Evolutionary conservation across 345 rosid genomes (phyloP), one percentile per base, ranked within the genome.

Genomic region (Streptanthus diversifolius): DNA sequence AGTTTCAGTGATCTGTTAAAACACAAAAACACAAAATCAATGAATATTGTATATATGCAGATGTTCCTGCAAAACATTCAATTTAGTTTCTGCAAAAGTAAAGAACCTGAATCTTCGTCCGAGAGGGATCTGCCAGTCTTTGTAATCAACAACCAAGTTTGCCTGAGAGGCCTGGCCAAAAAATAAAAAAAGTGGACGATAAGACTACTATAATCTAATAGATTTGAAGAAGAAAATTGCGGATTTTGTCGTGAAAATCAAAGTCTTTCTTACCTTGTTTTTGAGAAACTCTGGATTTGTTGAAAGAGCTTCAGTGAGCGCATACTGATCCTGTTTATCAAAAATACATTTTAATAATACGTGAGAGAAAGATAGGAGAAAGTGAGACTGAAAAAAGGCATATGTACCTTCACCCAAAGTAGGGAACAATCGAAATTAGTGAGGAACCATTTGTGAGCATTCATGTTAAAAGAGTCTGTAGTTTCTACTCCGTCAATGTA

Each of bases 51-150:
- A 8, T 44, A 33, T 36, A 19, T 33, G 33, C n/a, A 54, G 2
- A 32, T 56, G 39, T 8, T 55, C 43, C 32, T 18, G 4, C 3
- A 3, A 29, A 49, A 74, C 27, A 27, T 66, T 0, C 6, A 10
- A 14, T 11, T n/a, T 5, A 5, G 3, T 56, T 57, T 27, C 14
- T 32, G 27, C 1, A 0, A 62, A 53, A 70, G 35, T 41, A 45
- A 63, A 76, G 15, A 64, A 93, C 98, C 98, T 89, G 78, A 93
- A 93, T 35, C 98, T 85, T 44, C 97, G 89, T 30, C 97, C 97
- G 40, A 93, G 98, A 79, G 98, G 96, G 80, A 93, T 82, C 78
- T 93, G 97, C 97, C 93, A 90, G 68, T 93, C 98, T 83, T 90
- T 93, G 83, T 90, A 93, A 70, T 93, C 98, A 68, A 93, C 88